phyloP scores from a whole-genome alignment of 2,329 filamentous ascomycete genomes.

The Aaosphaeria pasadenensis region DNA sequence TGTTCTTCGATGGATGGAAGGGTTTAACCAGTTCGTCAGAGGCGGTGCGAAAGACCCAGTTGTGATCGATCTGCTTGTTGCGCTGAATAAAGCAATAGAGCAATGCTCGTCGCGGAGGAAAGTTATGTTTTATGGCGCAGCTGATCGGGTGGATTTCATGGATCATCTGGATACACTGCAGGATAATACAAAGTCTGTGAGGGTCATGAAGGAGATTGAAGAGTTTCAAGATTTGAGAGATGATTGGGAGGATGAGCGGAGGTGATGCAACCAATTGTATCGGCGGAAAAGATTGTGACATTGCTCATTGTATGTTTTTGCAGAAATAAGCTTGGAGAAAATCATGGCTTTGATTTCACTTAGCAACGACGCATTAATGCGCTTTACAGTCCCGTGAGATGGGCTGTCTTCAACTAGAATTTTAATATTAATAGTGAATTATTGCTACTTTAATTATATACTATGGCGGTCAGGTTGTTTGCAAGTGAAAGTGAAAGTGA shows the following conservation, averaged over 20 bases:
- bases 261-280: no score
- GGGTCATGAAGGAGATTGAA: constrained; percentile 5
- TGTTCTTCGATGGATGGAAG: constrained; percentile 2
- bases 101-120: background rate
- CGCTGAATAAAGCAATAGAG: constrained; percentile 2
- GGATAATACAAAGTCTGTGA: background rate
- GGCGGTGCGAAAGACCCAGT: background rate
- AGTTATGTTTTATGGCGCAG: background rate
- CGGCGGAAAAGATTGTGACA: no score
- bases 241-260: background rate
- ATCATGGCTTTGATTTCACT: no score
- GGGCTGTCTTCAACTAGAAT: no score
- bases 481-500: no score
- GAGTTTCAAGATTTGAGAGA: constrained; percentile 4
- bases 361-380: no score
- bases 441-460: no score
- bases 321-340: no score
- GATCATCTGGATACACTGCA: background rate
- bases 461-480: no score
- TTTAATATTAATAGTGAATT: no score
- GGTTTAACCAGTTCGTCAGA: background rate
- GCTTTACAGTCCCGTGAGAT: no score
- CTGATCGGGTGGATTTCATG: background rate
- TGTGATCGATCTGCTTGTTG: background rate
- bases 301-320: no score